These are phyloP conservation scores for Bruguiera parviflora DNA, from an alignment of 345 rosid species.

Conservation along the genomic window DNA sequence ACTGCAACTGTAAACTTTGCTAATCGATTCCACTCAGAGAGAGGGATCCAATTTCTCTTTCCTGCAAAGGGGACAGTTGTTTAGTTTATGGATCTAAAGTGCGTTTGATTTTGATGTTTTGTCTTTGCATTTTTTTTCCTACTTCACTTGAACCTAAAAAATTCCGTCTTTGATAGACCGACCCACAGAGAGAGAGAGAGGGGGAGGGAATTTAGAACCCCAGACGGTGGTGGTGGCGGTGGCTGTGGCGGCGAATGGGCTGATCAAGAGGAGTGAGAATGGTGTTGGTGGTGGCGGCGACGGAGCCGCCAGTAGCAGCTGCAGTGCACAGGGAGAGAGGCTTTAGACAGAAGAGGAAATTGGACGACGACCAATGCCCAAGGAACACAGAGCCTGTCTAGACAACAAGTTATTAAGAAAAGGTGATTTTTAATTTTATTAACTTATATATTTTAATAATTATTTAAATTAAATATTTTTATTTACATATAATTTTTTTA, in stretches of 20 bases:
- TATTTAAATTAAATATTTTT: too few relatives aligned
- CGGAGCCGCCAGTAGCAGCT: too few relatives aligned
- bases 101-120: neutral
- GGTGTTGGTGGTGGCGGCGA: neutral
- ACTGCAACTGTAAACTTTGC: neutral
- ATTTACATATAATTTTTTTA: too few relatives aligned
- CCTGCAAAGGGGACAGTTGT: neutral
- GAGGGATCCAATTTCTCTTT: constrained; percentile 16
- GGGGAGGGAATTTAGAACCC: neutral
- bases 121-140: neutral
- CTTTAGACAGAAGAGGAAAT: too few relatives aligned
- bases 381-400: too few relatives aligned
- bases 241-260: neutral
- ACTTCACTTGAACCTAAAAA: neutral
- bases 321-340: neutral
- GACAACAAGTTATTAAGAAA: too few relatives aligned
- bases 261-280: neutral
- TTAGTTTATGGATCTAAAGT: constrained; percentile 4
- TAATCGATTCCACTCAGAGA: neutral
- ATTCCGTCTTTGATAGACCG: neutral
- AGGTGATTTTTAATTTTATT: too few relatives aligned
- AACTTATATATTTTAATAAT: too few relatives aligned
- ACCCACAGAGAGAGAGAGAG: too few relatives aligned
- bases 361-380: constrained; percentile 3
- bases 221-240: neutral